These are phyloP conservation scores for Coniella lustricola DNA, from an alignment of 2,329 filamentous ascomycete genomes.

Conservation along the genomic window DNA sequence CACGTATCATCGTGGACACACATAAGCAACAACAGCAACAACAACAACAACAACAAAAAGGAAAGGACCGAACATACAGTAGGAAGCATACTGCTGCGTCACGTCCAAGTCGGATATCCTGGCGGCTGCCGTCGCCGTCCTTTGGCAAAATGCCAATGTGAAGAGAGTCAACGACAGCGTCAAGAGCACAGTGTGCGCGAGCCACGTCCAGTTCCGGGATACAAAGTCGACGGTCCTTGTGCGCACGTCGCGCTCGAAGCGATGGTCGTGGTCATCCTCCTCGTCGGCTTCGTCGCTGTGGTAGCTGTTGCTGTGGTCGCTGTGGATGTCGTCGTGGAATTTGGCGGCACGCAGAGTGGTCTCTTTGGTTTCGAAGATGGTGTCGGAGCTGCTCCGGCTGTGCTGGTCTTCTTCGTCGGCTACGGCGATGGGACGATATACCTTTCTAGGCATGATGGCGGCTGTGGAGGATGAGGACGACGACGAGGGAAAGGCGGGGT, in stretches of 20 bases:
- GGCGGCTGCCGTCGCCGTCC: constrained; percentile 18
- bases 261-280: not conserved
- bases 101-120: constrained; percentile 27
- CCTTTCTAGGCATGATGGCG: constrained; percentile 24
- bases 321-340: too few species aligned
- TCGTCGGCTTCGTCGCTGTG: constrained; percentile 7
- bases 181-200: constrained; percentile 32
- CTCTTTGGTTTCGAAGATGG: constrained; percentile 17
- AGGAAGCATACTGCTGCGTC: constrained; percentile 37
- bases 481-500: too few species aligned
- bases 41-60: too few species aligned
- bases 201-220: constrained; percentile 30
- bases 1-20: too few species aligned
- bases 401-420: constrained; percentile 35
- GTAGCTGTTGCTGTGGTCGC: too few species aligned
- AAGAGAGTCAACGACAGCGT: constrained; percentile 34
- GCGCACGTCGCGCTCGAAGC: constrained; percentile 4
- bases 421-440: constrained; percentile 29
- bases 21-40: too few species aligned
- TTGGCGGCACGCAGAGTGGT: constrained; percentile 4
- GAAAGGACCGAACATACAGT: constrained; percentile 18
- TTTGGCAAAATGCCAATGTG: constrained; percentile 32
- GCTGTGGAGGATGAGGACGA: too few species aligned
- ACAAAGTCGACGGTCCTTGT: constrained; percentile 11
- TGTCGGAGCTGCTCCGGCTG: constrained; percentile 18